Base-by-base conservation (phyloP, 352 stramenopile species). In the Globisporangium nagaii region DNA sequence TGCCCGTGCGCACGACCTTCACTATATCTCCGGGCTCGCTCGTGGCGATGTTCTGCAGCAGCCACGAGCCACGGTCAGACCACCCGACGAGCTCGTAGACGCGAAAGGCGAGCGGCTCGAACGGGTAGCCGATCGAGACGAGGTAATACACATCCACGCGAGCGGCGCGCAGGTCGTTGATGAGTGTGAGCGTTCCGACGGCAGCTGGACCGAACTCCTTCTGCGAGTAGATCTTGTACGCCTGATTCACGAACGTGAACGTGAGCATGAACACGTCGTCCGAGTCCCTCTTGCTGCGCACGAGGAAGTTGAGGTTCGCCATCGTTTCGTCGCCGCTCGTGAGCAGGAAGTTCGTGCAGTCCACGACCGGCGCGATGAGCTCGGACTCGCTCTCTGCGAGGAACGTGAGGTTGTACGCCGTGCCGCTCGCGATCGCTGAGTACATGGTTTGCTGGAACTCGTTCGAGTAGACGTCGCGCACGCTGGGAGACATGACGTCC, bases 331-430 rank as follows among this genome's bases (percentile, higher is more conserved):
- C 68, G 19, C 19, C 61, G 0, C 49, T 49, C 4, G 36, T 0
- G 0, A 63, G 19, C 8, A 79, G 59, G 28, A 58, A 42, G 5
- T 58, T 37, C 8, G 68, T 60, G 51, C 73, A 84, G 47, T 84
- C 70, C 4, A 84, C 66, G 3, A 84, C 56, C 7, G 70, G 73
- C 1, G 63, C 25, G 2, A 81, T 62, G 5, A 81, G 58, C 42
- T 84, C 70, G 9, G 22, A 22, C 1, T n/a, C 30, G 9, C 47
- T 49, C 1, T 54, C 49, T 9, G 27, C 19, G 3, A 57, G 15
- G 12, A 53, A 27, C 5, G 56, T 58, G 28, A 56, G 15, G 36
- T 57, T 55, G 47, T 68, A 65, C 15, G 43, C 36, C 9, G 56
- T 51, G 22, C 37, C 40, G 1, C 31, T 15, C 2, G n/a, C 28